Evolutionary conservation across 1,284 basidiomycete genomes (phyloP).

Genomic region (Anthracocystis walkeri): DNA sequence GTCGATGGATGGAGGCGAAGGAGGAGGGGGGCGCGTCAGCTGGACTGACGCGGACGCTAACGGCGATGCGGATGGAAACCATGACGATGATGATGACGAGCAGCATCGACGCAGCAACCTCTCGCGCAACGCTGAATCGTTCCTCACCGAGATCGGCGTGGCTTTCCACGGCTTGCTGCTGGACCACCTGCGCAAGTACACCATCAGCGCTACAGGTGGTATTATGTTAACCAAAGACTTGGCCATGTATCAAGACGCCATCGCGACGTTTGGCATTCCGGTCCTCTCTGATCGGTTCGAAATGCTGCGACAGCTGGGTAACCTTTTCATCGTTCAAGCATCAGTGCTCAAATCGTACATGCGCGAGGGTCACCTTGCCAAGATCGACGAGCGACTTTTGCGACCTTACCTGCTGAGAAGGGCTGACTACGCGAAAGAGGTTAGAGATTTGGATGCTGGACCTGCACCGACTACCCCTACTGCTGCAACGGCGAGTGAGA

Average conservation of each 20-base stretch:
- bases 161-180: slow-evolving; percentile 93
- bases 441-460: slow-evolving; percentile 57
- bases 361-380: slow-evolving; percentile 73
- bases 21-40: slow-evolving; percentile 17
- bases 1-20: slow-evolving; percentile 23
- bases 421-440: slow-evolving; percentile 77
- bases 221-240: slow-evolving; percentile 98
- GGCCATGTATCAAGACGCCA: slow-evolving; percentile 93
- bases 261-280: slow-evolving; percentile 82
- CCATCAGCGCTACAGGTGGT: slow-evolving; percentile 94
- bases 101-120: slow-evolving; percentile 27
- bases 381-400: slow-evolving; percentile 87
- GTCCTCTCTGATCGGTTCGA: slow-evolving; percentile 94
- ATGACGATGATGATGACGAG: slow-evolving; percentile 30
- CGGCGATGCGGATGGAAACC: background rate
- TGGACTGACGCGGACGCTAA: slow-evolving; percentile 17
- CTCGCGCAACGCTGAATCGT: slow-evolving; percentile 83
- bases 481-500: slow-evolving; percentile 12
- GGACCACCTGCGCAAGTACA: slow-evolving; percentile 95
- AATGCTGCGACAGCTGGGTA: slow-evolving; percentile 96
- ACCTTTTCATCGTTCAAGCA: slow-evolving; percentile 77
- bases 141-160: slow-evolving; percentile 92
- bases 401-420: slow-evolving; percentile 91
- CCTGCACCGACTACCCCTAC: slow-evolving; percentile 21
- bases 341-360: slow-evolving; percentile 67